Percentiles rank a stretch among this genome's conserved stretches.
Conservation (phyloP, 805 yeast genomes). For the Lachancea mirantina region DNA sequence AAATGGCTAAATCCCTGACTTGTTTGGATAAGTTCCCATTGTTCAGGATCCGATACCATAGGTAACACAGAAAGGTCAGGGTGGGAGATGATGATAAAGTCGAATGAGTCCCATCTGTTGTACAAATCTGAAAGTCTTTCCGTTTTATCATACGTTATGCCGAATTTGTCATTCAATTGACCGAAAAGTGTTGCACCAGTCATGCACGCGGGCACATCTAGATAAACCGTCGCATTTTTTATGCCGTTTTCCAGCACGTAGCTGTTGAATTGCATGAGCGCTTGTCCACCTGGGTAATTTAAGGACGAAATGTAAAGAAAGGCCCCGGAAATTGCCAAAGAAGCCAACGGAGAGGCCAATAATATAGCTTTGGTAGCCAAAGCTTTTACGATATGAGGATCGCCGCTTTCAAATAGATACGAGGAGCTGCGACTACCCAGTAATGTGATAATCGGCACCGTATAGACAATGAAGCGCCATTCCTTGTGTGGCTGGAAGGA, state of each 20-base stretch:
- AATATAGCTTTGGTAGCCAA: slow-evolving; percentile 28
- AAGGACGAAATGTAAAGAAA: slow-evolving; percentile 58
- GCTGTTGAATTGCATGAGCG: slow-evolving; percentile 48
- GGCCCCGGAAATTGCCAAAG: slow-evolving; percentile 38
- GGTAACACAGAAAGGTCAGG: slow-evolving; percentile 17
- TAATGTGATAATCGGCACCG: slow-evolving; percentile 60
- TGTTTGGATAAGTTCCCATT: slow-evolving; percentile 39
- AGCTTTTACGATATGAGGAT: slow-evolving; percentile 15
- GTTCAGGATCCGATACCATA: slow-evolving; percentile 17
- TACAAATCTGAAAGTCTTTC: slow-evolving; percentile 42
- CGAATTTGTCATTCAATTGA: slow-evolving; percentile 39
- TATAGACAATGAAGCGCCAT: slow-evolving; percentile 82
- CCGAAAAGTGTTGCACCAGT: slow-evolving; percentile 77
- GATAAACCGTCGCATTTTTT: slow-evolving; percentile 44
- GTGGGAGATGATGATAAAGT: slow-evolving; percentile 42
- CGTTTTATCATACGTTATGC: slow-evolving; percentile 62
- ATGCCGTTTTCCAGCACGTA: slow-evolving; percentile 27
- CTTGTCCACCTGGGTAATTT: slow-evolving; percentile 89
- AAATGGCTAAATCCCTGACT: slow-evolving; percentile 38
- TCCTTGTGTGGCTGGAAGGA: slow-evolving; percentile 89
- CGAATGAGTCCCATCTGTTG: slow-evolving; percentile 41
- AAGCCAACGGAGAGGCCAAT: slow-evolving; percentile 29
- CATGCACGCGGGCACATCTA: slow-evolving; percentile 80
- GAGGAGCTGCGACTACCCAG: slow-evolving; percentile 58
- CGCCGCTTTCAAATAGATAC: slow-evolving; percentile 31